A percentile compares a stretch with the other conserved stretches of the same genome.
phyloP scores from a whole-genome alignment of 1,139 yeast genomes.

The Debaryomyces psychrophilus region DNA sequence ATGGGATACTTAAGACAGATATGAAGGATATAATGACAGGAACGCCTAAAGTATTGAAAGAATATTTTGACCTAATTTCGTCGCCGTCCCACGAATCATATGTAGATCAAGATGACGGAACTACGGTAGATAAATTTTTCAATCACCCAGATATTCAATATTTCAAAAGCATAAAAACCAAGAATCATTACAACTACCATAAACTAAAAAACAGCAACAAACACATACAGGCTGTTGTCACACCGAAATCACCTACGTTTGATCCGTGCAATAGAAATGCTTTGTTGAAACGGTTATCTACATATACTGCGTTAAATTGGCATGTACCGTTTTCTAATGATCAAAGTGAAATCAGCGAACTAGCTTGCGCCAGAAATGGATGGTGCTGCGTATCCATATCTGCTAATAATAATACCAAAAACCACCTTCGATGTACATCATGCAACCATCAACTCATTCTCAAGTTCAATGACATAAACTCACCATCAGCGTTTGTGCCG shows the following conservation, averaged over 20 bases:
- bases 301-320: slow-evolving; percentile 44
- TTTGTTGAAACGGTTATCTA: slow-evolving; percentile 32
- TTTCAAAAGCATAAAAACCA: slow-evolving; percentile 38
- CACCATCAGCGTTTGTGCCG: slow-evolving; percentile 15
- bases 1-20: not conserved
- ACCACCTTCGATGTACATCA: slow-evolving; percentile 38
- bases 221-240: slow-evolving; percentile 18
- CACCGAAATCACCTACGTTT: slow-evolving; percentile 21
- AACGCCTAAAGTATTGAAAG: slow-evolving; percentile 36
- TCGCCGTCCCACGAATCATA: slow-evolving; percentile 25
- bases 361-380: slow-evolving; percentile 45
- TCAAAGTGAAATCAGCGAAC: slow-evolving; percentile 28
- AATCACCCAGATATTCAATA: slow-evolving; percentile 46
- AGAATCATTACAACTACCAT: slow-evolving; percentile 44
- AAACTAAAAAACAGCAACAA: slow-evolving; percentile 25
- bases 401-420: slow-evolving; percentile 26
- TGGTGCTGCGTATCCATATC: slow-evolving; percentile 44
- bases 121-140: slow-evolving; percentile 17
- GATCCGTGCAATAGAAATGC: slow-evolving; percentile 38
- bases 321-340: slow-evolving; percentile 24
- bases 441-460: slow-evolving; percentile 37
- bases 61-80: slow-evolving; percentile 31
- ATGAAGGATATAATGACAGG: slow-evolving; percentile 21
- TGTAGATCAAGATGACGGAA: slow-evolving; percentile 15
- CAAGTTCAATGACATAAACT: slow-evolving; percentile 23